Evolutionary conservation across 768 basidiomycete genomes (phyloP), one percentile per base, ranked within the genome.

Genomic region (Asterophora parasitica): DNA sequence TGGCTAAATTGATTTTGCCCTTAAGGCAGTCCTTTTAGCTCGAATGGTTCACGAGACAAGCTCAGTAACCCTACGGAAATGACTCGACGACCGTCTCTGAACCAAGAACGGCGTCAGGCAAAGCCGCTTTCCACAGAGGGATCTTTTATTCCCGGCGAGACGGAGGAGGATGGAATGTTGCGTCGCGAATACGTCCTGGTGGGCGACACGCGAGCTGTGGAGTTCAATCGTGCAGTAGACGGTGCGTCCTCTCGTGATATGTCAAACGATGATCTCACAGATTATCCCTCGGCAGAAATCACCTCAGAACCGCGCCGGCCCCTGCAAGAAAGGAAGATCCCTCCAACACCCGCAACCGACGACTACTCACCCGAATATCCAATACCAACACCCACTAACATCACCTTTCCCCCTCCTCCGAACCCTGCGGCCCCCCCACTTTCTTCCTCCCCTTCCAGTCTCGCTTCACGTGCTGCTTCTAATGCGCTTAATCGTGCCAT

Each of bases 101-200:
- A 44, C 23, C 48, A 55, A 13, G 56, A 52, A 31, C 55, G 51
- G 23, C 59, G 52, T 10, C 56, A 54, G 44, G 34, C 52, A 11
- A 67, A 64, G 36, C 63, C 77, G 2, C 69, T 74, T 11, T 74
- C 75, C 7, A 75, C 80, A 0, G 79, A 82, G 33, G 81, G 76
- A 1, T 88, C 87, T 0, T 64, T 78, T 48, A 89, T 89, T 43
- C 88, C 88, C 9, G 88, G 88, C 3, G 88, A 91, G 62, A 86
- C 83, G 0, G 88, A 90, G 58, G 88, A 91, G 60, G 88, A 90
- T 59, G 86, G 86, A 0, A 70, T 83, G 42, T 72, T 91, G 41
- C 76, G 85, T 44, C 77, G 82, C 52, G 95, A 98, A 59, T 99
- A 99, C 57, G 95, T 98, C 0, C 78, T 99, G 1, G 89, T 98